These are phyloP conservation scores for Penicillium sp. DNA, from an alignment of 2,329 filamentous ascomycete species.

Conservation along the genomic window DNA sequence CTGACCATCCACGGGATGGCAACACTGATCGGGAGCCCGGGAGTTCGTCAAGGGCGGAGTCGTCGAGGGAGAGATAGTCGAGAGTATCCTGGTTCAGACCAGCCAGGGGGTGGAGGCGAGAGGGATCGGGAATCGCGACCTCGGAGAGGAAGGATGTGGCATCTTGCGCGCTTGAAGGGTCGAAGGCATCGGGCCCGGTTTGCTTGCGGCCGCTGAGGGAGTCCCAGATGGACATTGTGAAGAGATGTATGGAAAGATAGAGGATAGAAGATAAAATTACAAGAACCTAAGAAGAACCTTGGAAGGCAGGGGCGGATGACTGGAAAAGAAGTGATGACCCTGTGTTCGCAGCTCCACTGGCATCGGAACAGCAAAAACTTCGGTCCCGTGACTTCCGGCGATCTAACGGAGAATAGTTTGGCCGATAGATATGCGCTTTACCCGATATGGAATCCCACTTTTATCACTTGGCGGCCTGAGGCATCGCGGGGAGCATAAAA, in stretches of 20 bases:
- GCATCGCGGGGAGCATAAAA: conserved; percentile 30
- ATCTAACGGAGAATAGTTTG: conserved; percentile 21
- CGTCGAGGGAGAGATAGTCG: conserved; percentile 93
- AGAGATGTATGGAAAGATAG: conserved; percentile 18
- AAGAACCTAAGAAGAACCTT: conserved; percentile 17
- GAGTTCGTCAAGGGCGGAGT: conserved; percentile 80
- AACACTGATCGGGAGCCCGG: conserved; percentile 84
- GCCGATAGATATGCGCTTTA: conserved; percentile 24
- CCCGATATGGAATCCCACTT: conserved; percentile 26
- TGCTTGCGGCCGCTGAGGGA: conserved; percentile 61
- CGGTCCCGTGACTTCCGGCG: conserved; percentile 37
- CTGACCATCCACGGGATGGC: conserved; percentile 94
- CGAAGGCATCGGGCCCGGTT: conserved; percentile 60
- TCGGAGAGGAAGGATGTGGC: conserved; percentile 81
- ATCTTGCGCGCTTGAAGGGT: conserved; percentile 72
- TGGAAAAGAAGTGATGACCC: conserved; percentile 17
- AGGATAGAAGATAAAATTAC: conserved; percentile 28
- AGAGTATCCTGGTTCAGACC: conserved; percentile 89
- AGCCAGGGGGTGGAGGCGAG: conserved; percentile 86
- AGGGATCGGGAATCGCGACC: conserved; percentile 77
- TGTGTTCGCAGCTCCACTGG: conserved; percentile 29
- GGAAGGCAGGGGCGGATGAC: conserved; percentile 22
- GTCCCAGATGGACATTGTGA: conserved; percentile 60
- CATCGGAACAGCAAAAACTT: conserved; percentile 40
- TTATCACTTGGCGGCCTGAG: conserved; percentile 19